Evolutionary conservation across 768 basidiomycete genomes (phyloP), one percentile per base, ranked within the genome.

Genomic region (Leucocoprinus sp.): DNA sequence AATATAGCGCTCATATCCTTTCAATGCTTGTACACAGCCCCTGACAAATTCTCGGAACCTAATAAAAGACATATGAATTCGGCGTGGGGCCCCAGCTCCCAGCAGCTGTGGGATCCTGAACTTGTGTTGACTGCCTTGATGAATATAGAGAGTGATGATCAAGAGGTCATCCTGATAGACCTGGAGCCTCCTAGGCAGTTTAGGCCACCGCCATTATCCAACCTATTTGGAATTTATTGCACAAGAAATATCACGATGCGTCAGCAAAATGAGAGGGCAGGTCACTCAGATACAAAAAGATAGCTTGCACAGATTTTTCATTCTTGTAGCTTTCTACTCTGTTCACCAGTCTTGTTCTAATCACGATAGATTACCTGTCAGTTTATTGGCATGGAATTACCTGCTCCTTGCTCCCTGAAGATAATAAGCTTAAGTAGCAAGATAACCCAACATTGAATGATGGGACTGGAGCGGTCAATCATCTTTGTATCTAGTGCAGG

Each of bases 211-310:
- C 61, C 60, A 8, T 26, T 60, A 8, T 56, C 52, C 24, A 58
- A 59, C 12, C 60, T 65, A 12, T 69, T 66, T 55, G 67, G 67
- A 5, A 68, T 69, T 53, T 69, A 68, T 37, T 63, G 62, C 50
- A 69, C 63, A 3, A 56, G 62, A 8, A 66, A 66, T 43, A 56
- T 55, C n/a, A 66, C 67, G 2, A 62, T 64, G 59, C 54, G 55
- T 37, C 51, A 51, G 47, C 24, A 53, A 11, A 50, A 41, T 17
- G 49, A 49, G 15, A 43, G 42, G 22, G 48, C 42, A 14, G 36
- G 48, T 42, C 48, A 35, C 8, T 21, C 36, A n/a, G 22, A n/a
- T n/a, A 44, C 40, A 19, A 43, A 44, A 29, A 38, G 45, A 40
- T 42, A 31, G 22, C n/a, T 33, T 27, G 29, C 14, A 31, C 17